Base-by-base conservation (phyloP, 2,329 filamentous ascomycete species). In the Talaromyces sp. region DNA sequence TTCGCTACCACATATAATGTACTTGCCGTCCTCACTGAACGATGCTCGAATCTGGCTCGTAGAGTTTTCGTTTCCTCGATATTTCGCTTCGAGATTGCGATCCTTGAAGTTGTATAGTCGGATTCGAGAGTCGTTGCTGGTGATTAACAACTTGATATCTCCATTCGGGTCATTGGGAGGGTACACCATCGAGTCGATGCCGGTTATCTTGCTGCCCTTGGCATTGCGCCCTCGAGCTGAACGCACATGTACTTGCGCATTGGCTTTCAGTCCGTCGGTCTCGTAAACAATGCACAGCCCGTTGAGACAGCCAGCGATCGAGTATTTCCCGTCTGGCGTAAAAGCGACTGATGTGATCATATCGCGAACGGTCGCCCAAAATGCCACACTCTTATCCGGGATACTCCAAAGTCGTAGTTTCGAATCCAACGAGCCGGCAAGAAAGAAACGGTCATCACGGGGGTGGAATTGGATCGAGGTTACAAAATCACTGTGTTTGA, bases 131-230 rank as follows among this genome's bases (percentile, higher is more conserved):
- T 99, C 95, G 72, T 98, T 99, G 70, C 93, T 97, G 1, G 92
- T 96, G 65, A 99, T 88, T 6, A 99, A 82, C 2, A 99, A 82
- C 72, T 96, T 96, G 60, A 92, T 85, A 62, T 93, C 90, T 0
- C 87, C 87, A 40, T 85, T 85, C 1, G 81, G 80, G 60, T 85
- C 80, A 25, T 83, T 80, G 2, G 83, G 82, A 4, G 88, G 87
- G 58, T 87, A 82, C 17, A 81, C 78, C 69, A 89, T 88, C 0
- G 92, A 90, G 72, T 94, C 89, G 62, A 99, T 97, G 6, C 93
- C 93, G 0, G 95, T 98, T 70, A 99, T 97, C 76, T 99, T 99
- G 80, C 93, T 97, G 5, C 94, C 94, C 76, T 96, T 97, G 4
- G 93, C 91, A 73, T 97, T 98, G 74, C 93, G 93, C 2, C 95